Conservation (phyloP, 1,139 yeast species). For the Kazachstania sp. region DNA sequence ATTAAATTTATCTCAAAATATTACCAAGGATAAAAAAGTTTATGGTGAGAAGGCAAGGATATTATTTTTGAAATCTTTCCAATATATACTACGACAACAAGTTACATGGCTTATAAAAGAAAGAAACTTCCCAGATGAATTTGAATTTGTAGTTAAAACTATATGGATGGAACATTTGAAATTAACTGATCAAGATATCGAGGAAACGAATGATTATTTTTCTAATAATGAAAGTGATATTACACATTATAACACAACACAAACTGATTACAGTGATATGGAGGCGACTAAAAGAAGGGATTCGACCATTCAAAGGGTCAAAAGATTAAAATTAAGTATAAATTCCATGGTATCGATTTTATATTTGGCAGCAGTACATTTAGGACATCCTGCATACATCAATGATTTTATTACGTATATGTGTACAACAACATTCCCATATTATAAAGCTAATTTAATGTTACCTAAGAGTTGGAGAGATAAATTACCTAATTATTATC, state of each 20-base stretch:
- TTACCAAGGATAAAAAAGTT: constrained; percentile 27
- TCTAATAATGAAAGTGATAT: constrained; percentile 29
- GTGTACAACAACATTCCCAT: constrained; percentile 20
- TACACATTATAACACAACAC: constrained; percentile 19
- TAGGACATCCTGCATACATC: constrained; percentile 23
- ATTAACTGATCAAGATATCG: constrained; percentile 10
- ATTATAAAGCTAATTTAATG: constrained; percentile 17
- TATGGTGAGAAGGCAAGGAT: constrained; percentile 49
- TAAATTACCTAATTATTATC: constrained; percentile 26
- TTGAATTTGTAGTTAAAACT: constrained; percentile 39
- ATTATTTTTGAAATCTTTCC: constrained; percentile 45
- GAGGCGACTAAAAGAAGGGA: neutral
- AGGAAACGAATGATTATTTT: constrained; percentile 25
- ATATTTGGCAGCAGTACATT: constrained; percentile 23
- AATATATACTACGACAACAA: constrained; percentile 46
- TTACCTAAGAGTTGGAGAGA: constrained; percentile 25
- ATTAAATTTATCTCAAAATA: constrained; percentile 15
- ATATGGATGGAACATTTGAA: constrained; percentile 43
- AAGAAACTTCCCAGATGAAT: constrained; percentile 31
- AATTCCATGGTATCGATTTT: constrained; percentile 21
- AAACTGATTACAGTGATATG: neutral
- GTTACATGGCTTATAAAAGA: constrained; percentile 34
- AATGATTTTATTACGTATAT: constrained; percentile 24
- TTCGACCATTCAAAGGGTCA: neutral
- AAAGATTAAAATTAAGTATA: constrained; percentile 16